Evolutionary conservation across 2,329 filamentous ascomycete species (phyloP).

Genomic region (Calonectria naviculata): DNA sequence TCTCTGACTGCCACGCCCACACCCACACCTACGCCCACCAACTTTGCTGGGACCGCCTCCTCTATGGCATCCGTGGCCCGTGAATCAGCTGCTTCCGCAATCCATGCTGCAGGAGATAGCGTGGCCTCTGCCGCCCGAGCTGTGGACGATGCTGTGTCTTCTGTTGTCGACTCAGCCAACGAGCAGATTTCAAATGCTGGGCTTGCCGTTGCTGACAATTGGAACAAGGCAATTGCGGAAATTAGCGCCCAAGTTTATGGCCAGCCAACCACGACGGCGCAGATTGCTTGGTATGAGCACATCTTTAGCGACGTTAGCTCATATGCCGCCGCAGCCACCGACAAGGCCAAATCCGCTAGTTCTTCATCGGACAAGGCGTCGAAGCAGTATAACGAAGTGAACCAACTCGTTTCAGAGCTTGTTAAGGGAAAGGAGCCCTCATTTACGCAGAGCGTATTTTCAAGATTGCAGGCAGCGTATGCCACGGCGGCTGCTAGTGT

Average conservation of each 20-base stretch:
- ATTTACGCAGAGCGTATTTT: conserved; percentile 84
- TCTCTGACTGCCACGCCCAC: conserved; percentile 69
- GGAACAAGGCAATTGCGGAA: conserved; percentile 63
- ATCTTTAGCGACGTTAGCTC: conserved; percentile 60
- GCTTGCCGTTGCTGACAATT: conserved; percentile 51
- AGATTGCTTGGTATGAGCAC: conserved; percentile 66
- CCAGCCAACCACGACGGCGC: conserved; percentile 66
- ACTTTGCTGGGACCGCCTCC: conserved; percentile 59
- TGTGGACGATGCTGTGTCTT: conserved; percentile 51
- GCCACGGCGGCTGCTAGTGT: conserved; percentile 71
- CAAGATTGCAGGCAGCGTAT: conserved; percentile 77
- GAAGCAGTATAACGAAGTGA: conserved; percentile 76
- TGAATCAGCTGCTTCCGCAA: conserved; percentile 54
- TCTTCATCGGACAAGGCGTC: conserved; percentile 71
- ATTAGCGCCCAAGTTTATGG: conserved; percentile 79
- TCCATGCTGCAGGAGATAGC: conserved; percentile 56
- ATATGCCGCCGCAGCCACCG: conserved; percentile 71
- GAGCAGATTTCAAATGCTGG: conserved; percentile 51
- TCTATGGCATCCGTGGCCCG: conserved; percentile 62
- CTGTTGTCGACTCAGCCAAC: conserved; percentile 58
- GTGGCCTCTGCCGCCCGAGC: conserved; percentile 52
- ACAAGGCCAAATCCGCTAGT: conserved; percentile 52
- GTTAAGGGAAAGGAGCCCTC: conserved; percentile 81
- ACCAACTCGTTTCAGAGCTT: conserved; percentile 80
- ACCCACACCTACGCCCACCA: conserved; percentile 69